A percentile compares a stretch with the other conserved stretches of the same genome.
phyloP scores from a whole-genome alignment of 164 flowering plant species.

The Nymphaea thermarum region DNA sequence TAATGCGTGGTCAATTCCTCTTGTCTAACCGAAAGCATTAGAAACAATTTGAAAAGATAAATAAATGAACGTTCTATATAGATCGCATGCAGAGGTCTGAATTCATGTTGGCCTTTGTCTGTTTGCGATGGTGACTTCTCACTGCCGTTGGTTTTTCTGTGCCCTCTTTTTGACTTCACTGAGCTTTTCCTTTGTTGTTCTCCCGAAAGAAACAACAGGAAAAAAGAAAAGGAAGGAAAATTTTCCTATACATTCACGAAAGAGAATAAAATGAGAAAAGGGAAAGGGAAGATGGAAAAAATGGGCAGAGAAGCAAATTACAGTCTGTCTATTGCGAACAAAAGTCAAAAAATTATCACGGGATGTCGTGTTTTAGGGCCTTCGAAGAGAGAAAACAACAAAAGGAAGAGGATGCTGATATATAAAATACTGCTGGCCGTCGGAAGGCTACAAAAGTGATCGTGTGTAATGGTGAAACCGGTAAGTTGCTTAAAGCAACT shows the following conservation, averaged over 20 bases:
- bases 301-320: not conserved
- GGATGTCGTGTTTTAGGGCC: not conserved
- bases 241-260: no score
- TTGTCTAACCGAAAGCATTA: no score
- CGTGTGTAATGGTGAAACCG: no score
- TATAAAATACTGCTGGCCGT: no score
- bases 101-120: not conserved
- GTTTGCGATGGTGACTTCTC: not conserved
- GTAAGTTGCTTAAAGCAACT: no score
- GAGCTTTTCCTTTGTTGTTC: not conserved
- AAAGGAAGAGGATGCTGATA: not conserved
- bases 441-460: no score
- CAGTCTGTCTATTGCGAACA: not conserved
- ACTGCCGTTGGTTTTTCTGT: not conserved
- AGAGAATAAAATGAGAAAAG: not conserved
- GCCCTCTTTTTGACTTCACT: not conserved
- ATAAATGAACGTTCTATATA: no score
- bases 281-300: not conserved
- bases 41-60: no score
- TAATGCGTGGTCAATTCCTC: no score
- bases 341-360: not conserved
- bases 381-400: not conserved
- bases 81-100: not conserved
- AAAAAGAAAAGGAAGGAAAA: no score
- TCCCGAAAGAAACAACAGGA: no score